Base-by-base conservation (phyloP, 768 basidiomycete species). In the Brasilioporus rufonigricans region DNA sequence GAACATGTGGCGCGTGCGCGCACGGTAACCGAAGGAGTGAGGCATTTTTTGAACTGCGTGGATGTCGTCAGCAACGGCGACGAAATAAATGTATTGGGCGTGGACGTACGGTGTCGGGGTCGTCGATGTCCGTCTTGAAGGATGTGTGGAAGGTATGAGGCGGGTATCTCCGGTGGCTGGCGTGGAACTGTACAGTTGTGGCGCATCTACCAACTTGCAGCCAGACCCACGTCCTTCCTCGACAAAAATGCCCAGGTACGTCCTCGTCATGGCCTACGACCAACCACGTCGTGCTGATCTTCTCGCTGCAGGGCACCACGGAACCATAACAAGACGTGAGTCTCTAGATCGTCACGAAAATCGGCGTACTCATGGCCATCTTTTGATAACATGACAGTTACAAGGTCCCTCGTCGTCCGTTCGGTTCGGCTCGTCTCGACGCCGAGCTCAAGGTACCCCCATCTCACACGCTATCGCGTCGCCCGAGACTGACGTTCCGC, bases 1-100 rank as follows among this genome's bases (percentile, higher is more conserved):
- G 91, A 99, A 98, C 95, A 98, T 97, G 80, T 95, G 81, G 87
- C 96, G 94, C 87, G 96, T 98, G 68, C 96, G 94, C 90, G 96
- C 96, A 74, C 96, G 89, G 82, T 95, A 92, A 92, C 96, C 96
- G 85, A 88, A 99, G 54, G 96, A 98, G 92, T 98, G 93, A 81
- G 96, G 96, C 96, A 99, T 98, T 74, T 86, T 85, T 84, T 81
- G 72, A 79, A 62, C 80, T 87, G 66, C 13, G 32, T 48, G 3
- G 36, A 52, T 43, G 50, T 44, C 31, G 48, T 56, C 39, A 60
- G 50, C 13, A 23, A 48, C 50, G 56, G 61, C 56, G 55, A 53
- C 61, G 10, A 35, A 36, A 6, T 10, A 21, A 56, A 44, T 57
- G 57, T 26, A 50, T 16, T 36, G 35, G 4, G 49, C 45, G 32